Base-by-base conservation (phyloP, 2,329 filamentous ascomycete species). In the Chalaropsis thielavioides region DNA sequence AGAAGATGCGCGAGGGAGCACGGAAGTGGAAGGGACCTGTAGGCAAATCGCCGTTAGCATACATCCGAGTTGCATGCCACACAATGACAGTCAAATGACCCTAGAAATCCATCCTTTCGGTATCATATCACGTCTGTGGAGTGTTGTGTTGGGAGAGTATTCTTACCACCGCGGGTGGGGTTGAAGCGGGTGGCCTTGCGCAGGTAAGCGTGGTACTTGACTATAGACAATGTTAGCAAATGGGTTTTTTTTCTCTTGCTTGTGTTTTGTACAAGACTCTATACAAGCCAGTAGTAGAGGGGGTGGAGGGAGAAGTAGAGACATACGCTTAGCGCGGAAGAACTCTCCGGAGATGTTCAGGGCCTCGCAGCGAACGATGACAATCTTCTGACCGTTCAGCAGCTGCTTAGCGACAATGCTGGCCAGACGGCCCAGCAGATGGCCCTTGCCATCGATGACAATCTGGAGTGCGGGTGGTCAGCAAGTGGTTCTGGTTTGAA, bases 271-370 rank as follows among this genome's bases (percentile, higher is more conserved):
- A 54, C 8, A n/a, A 15, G 22, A 31, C 27, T 35, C 11, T 15
- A 2, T 58, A 38, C 43, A 19, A 17, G 11, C 11, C 60, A 6
- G 19, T 27, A 46, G 59, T 43, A n/a, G n/a, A n/a, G n/a, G n/a
- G n/a, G n/a, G n/a, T n/a, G n/a, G 35, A 62, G 31, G 40, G 35
- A 24, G 13, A 56, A 7, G n/a, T n/a, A 63, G 35, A 70, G 75
- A 96, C 92, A 81, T 96, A 99, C 94, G 89, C 89, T 99, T 99
- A 73, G 92, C 87, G 80, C 94, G 91, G 89, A 99, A 99, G 90
- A 99, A 99, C 85, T 97, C 94, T 83, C 94, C 94, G 73, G 94
- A 99, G 86, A 99, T 99, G 88, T 99, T 99, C 80, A 99, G 87
- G 75, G 90, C 91, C 83, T 99, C 94, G 82, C 89, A 95, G 84